Evolutionary conservation across 1,139 yeast species (phyloP), one percentile per base, ranked within the genome.

Genomic region (Wickerhamomyces sp.): DNA sequence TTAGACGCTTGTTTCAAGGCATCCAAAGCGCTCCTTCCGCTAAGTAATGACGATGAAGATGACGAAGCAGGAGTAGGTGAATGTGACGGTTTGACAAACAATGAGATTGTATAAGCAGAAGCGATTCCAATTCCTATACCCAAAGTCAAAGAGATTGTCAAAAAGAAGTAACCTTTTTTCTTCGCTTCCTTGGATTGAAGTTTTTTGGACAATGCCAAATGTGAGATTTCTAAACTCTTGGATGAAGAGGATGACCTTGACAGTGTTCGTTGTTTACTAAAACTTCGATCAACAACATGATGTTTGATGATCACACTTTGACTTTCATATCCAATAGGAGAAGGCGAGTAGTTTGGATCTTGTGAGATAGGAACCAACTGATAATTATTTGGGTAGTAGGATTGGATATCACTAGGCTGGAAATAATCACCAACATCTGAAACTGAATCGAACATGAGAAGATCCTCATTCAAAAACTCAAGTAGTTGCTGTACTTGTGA

Each of bases 111-210:
- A 10, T 42, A 29, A 1, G 51, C 52, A 4, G 51, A 31, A 2
- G 51, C 38, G 12, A 49, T 36, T 3, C 55, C 54, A 25, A 51
- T 38, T 0, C 55, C 55, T 22, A 51, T 29, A 4, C 45, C 39
- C n/a, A 50, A 32, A 16, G 46, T 44, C 15, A 49, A 11, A 1
- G 47, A 45, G 6, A 35, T 20, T 4, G 41, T 25, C 7, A 44
- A 17, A 5, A 33, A 28, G 3, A 36, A 11, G 31, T 32, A 28
- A 6, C 33, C 35, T 2, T 33, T 23, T 16, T 25, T 39, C 26
- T 31, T 39, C 4, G 37, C 31, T 6, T 22, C 32, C 26, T 24
- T 42, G 17, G 39, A 17, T 19, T 17, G 36, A 3, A 36, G 31
- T 32, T 46, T 49, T 35, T 47, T 47, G 3, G 46, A 41, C 6